A percentile compares a stretch with the other conserved stretches of the same genome.
Conservation (phyloP, 83 land plant species). For the Isoetes engelmannii region DNA sequence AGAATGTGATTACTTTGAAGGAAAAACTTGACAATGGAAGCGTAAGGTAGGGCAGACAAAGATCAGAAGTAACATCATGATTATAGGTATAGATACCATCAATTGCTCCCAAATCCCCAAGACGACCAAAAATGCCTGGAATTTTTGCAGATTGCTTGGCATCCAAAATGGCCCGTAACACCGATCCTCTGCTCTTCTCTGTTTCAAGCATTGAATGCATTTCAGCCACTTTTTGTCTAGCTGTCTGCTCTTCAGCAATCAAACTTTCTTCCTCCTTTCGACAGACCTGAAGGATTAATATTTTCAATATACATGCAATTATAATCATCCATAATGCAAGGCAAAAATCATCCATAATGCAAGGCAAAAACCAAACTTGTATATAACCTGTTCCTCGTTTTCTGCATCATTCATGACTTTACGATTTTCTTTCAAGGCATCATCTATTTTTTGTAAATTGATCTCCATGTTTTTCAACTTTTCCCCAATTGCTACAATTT, state of each 20-base stretch:
- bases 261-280: conserved; percentile 53
- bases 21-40: not conserved
- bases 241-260: conserved; percentile 64
- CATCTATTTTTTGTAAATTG: conserved; percentile 22
- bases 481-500: conserved; percentile 38
- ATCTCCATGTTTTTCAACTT: conserved; percentile 38
- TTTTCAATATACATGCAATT: no score
- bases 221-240: conserved; percentile 75
- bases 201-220: conserved; percentile 57
- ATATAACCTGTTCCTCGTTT: conserved; percentile 54
- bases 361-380: not conserved
- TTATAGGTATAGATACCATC: conserved; percentile 47
- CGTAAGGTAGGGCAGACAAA: not conserved
- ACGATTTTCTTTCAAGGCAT: conserved; percentile 35
- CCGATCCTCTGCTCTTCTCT: conserved; percentile 86
- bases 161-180: conserved; percentile 66
- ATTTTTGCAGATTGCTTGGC: conserved; percentile 78
- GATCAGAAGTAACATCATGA: not conserved
- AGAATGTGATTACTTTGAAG: not conserved
- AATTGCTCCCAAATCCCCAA: conserved; percentile 96
- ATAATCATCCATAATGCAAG: not conserved
- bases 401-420: conserved; percentile 54
- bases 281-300: conserved; percentile 39
- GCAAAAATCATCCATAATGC: not conserved
- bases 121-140: conserved; percentile 81